Evolutionary conservation across 305 asterid species (phyloP), one percentile per base, ranked within the genome.

Genomic region (Plantago coronopus): DNA sequence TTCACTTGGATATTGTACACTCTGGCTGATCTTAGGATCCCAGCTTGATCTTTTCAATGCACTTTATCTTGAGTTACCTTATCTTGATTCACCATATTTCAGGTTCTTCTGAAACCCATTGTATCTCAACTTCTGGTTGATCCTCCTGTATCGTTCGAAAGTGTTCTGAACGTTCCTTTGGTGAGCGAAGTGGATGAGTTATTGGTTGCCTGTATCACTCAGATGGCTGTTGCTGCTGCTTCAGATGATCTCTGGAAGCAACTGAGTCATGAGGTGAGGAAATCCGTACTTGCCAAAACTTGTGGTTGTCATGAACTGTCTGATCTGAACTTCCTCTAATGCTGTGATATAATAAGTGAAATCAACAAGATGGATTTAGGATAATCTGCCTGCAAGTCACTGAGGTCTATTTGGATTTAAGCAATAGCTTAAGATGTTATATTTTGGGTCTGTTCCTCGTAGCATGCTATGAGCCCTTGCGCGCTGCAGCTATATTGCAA

Each of bases 201-300:
- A 69, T 65, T 89, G 74, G 91, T 91, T 8, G 73, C 69, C 51
- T 91, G 95, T 69, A 61, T 91, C 54, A 88, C 95, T 65, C 97
- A 81, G 68, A 91, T 91, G 98, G 98, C 97, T 75, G 87, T 89
- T 68, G 69, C 97, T 65, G 89, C 94, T 73, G 95, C 80, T 50
- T 84, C 95, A 34, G 97, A 84, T 79, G 96, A 88, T 57, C 88
- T 86, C 44, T 89, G 98, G 97, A 87, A 91, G 74, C 94, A 95
- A 7, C 74, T 91, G 69, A 91, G 88, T 75, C 96, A 91, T 21
- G 97, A 91, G 97, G 98, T 91, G 43, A 61, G 54, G 56, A 37
- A 56, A 27, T 27, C 5, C 31, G 31, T 7, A 49, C 54, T 44
- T 27, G 40, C 29, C 50, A 42, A 46, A 53, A 17, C 19, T 20